Conservation (phyloP, 768 basidiomycete genomes). For the Pilatotrama ljubarskyi region DNA sequence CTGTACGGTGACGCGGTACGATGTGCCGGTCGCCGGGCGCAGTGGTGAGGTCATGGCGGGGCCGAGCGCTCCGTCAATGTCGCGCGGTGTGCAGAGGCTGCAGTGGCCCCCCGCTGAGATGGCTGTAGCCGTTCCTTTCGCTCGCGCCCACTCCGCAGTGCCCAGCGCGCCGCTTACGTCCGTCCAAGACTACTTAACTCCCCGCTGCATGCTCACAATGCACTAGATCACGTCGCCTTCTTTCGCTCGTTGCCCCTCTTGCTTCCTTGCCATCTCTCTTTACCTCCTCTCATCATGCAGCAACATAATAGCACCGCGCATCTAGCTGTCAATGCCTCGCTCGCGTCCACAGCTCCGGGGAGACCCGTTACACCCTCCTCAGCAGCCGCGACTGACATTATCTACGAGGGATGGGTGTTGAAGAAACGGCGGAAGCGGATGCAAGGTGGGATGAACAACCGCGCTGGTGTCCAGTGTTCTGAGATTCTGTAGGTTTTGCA, state of each 20-base stretch:
- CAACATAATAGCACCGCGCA: background rate
- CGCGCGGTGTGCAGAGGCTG: background rate
- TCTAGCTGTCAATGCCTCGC: slow-evolving; percentile 18
- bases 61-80: slow-evolving; percentile 11
- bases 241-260: slow-evolving; percentile 8
- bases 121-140: background rate
- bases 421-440: slow-evolving; percentile 88
- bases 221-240: slow-evolving; percentile 1
- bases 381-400: slow-evolving; percentile 27
- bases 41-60: slow-evolving; percentile 9
- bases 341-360: slow-evolving; percentile 10
- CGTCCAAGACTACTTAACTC: background rate
- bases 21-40: background rate
- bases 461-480: background rate
- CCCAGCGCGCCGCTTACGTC: slow-evolving; percentile 1
- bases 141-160: background rate
- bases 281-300: slow-evolving; percentile 1
- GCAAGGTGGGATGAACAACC: slow-evolving; percentile 58
- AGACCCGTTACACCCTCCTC: slow-evolving; percentile 12
- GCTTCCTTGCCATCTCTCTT: background rate
- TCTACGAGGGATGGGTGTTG: slow-evolving; percentile 77
- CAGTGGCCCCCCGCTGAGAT: background rate
- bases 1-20: background rate
- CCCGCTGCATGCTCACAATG: background rate
- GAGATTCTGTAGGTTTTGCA: slow-evolving; percentile 63